Evolutionary conservation across 1,284 basidiomycete genomes (phyloP).

Genomic region (Ganoderma sp.): DNA sequence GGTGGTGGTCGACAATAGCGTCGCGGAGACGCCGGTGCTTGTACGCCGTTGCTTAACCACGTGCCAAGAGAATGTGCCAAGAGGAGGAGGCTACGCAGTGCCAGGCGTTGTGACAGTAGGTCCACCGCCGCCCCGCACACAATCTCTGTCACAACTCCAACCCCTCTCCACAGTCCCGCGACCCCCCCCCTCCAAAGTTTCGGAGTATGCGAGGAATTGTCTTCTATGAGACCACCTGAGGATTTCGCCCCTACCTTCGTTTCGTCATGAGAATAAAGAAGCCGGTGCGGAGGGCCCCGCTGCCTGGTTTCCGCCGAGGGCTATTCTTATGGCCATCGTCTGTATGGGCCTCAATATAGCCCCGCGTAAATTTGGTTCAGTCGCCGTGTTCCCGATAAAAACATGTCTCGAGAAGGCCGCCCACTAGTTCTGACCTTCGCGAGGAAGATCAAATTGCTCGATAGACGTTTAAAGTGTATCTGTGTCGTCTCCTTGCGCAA

Average conservation of each 20-base stretch:
- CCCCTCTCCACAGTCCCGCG: neutral
- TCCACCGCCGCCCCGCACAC: neutral
- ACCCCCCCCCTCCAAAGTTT: neutral
- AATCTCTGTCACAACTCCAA: neutral
- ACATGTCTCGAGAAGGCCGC: constrained; percentile 1
- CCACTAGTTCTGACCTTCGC: neutral
- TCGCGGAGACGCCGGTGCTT: neutral
- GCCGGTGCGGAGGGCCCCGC: neutral
- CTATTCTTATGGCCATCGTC: neutral
- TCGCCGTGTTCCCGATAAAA: constrained; percentile 5
- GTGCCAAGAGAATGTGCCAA: neutral
- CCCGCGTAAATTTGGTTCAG: neutral
- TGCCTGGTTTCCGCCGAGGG: neutral
- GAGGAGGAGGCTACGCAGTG: neutral
- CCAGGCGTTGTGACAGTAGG: neutral
- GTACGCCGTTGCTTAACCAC: neutral
- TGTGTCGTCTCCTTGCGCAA: neutral
- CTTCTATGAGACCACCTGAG: neutral
- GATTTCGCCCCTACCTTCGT: neutral
- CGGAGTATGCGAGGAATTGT: neutral
- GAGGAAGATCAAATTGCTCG: constrained; percentile 7
- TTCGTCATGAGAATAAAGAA: constrained; percentile 3
- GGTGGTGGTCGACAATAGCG: neutral
- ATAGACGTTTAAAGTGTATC: neutral
- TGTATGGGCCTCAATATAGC: neutral